Conservation (phyloP, 768 basidiomycete species). For the Rhizopogon roseolus region DNA sequence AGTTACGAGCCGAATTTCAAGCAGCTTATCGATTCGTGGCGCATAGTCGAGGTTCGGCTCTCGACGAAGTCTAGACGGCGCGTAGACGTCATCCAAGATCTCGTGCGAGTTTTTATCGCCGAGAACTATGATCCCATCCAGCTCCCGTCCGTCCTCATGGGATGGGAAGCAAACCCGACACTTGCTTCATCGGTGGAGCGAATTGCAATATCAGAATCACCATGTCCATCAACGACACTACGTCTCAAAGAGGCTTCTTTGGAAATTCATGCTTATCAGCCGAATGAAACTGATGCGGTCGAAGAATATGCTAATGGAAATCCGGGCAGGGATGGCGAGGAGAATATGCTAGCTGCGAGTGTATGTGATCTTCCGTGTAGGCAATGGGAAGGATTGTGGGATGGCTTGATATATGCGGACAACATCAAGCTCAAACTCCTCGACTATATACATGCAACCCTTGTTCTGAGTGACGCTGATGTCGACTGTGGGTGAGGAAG, state of each 20-base stretch:
- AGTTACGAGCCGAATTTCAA: background rate
- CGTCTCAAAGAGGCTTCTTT: slow-evolving; percentile 56
- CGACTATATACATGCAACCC: slow-evolving; percentile 92
- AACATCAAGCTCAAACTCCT: slow-evolving; percentile 85
- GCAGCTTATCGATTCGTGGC: background rate
- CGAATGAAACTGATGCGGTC: slow-evolving; percentile 58
- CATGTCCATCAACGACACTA: slow-evolving; percentile 52
- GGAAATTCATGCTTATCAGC: slow-evolving; percentile 87
- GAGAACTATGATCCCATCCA: slow-evolving; percentile 61
- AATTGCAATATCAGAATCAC: slow-evolving; percentile 67
- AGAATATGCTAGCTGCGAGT: slow-evolving; percentile 81
- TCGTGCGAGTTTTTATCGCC: slow-evolving; percentile 52
- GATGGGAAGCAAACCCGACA: slow-evolving; percentile 75
- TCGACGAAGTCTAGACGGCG: slow-evolving; percentile 62
- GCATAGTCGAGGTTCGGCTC: slow-evolving; percentile 79
- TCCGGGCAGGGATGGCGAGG: slow-evolving; percentile 50
- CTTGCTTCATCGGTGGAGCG: slow-evolving; percentile 72
- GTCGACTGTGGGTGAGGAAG: slow-evolving; percentile 64
- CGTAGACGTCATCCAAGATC: slow-evolving; percentile 67
- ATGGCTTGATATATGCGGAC: slow-evolving; percentile 78
- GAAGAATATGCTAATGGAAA: slow-evolving; percentile 69
- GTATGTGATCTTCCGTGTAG: slow-evolving; percentile 84
- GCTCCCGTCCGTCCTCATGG: slow-evolving; percentile 65
- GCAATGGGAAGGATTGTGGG: slow-evolving; percentile 90
- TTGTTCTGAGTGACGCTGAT: slow-evolving; percentile 85